phyloP scores from a whole-genome alignment of 2,329 filamentous ascomycete species.

The Elsinoe arachidis region DNA sequence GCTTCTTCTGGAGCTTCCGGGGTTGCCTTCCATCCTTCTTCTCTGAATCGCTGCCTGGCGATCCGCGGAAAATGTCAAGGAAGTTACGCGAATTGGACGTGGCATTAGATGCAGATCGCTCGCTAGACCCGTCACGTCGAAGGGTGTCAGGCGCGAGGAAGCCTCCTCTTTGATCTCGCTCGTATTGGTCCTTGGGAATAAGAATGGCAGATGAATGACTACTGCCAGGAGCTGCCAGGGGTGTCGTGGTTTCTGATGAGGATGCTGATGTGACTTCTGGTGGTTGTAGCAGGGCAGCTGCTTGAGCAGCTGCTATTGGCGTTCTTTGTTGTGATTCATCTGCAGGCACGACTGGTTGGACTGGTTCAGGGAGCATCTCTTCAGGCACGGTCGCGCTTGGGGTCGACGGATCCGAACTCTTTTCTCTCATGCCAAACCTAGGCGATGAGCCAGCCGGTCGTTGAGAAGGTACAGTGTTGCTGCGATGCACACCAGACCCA shows the following conservation, averaged over 20 bases:
- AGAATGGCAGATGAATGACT: slow-evolving; percentile 22
- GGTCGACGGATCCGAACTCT: slow-evolving; percentile 45
- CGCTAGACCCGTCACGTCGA: slow-evolving; percentile 18
- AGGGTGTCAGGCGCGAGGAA: slow-evolving; percentile 20
- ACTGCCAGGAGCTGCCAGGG: slow-evolving; percentile 23
- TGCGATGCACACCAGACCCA: slow-evolving; percentile 56
- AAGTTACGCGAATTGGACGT: slow-evolving; percentile 33
- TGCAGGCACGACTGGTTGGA: slow-evolving; percentile 14
- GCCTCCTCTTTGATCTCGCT: slow-evolving; percentile 24
- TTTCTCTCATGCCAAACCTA: slow-evolving; percentile 48
- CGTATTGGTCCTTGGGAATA: slow-evolving; percentile 20
- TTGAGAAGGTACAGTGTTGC: slow-evolving; percentile 91
- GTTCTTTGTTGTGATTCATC: slow-evolving; percentile 25
- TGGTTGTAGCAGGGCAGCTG: slow-evolving; percentile 24
- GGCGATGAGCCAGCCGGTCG: slow-evolving; percentile 62
- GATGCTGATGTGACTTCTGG: slow-evolving; percentile 31
- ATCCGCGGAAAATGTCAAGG: slow-evolving; percentile 61
- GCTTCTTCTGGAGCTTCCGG: slow-evolving; percentile 87
- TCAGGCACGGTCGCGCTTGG: slow-evolving; percentile 26
- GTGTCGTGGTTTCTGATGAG: slow-evolving; percentile 31
- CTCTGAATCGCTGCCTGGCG: slow-evolving; percentile 49
- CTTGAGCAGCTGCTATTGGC: slow-evolving; percentile 22
- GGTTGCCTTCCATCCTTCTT: slow-evolving; percentile 60
- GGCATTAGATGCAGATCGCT: slow-evolving; percentile 22
- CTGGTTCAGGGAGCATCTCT: slow-evolving; percentile 15